Evolutionary conservation across 2,329 filamentous ascomycete genomes (phyloP).

Genomic region (Colletotrichum orchidophilum): DNA sequence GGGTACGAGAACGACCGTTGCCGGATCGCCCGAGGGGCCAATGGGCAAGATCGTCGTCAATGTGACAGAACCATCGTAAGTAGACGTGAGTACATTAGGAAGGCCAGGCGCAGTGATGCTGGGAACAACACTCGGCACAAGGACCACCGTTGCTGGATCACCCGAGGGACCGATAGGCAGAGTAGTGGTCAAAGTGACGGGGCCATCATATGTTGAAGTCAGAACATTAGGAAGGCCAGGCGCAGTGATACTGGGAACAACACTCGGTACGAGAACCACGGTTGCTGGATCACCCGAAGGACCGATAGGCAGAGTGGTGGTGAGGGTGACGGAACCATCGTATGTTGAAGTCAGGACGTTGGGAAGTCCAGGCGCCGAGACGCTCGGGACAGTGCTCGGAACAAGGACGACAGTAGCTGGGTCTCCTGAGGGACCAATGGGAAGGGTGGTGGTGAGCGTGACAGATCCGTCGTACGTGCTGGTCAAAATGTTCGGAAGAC

Average conservation of each 20-base stretch:
- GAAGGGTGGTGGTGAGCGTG: neutral
- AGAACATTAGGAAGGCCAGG: neutral
- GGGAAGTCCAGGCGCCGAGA: neutral
- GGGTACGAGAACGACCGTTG: neutral
- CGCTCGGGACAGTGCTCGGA: neutral
- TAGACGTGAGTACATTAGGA: neutral
- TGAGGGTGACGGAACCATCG: neutral
- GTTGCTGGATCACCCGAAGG: neutral
- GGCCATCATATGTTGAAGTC: neutral
- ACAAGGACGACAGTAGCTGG: neutral
- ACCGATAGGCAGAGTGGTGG: neutral
- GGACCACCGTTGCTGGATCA: neutral
- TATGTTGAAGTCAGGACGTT: neutral
- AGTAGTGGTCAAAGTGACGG: neutral
- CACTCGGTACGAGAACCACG: neutral
- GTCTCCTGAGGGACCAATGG: neutral
- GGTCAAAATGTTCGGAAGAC: neutral
- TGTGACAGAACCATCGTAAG: slow-evolving; percentile 2
- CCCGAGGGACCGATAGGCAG: neutral
- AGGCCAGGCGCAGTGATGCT: neutral
- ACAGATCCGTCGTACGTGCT: neutral
- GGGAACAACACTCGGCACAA: neutral
- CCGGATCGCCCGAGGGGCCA: neutral
- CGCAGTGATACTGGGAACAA: no score
- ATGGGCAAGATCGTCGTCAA: neutral